These are phyloP conservation scores for Kwoniella sp. DNA, from an alignment of 768 basidiomycete genomes.

Conservation along the genomic window DNA sequence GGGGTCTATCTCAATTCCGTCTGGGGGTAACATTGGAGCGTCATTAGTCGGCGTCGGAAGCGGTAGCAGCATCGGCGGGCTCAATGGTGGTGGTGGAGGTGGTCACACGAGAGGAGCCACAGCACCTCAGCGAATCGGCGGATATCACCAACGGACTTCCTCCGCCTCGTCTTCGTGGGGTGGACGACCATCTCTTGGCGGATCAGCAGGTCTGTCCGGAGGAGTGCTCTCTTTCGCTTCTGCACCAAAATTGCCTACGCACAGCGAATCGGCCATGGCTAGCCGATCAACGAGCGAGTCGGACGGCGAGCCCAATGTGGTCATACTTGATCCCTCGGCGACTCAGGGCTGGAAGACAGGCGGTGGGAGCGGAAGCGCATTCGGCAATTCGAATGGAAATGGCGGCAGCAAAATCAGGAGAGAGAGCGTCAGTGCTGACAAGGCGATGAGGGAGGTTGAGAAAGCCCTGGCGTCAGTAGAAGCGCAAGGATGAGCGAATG, in stretches of 20 bases:
- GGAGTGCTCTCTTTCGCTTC: conserved; percentile 37
- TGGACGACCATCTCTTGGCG: conserved; percentile 8
- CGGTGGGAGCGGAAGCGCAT: conserved; percentile 1
- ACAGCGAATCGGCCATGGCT: conserved; percentile 33
- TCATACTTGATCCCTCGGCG: conserved; percentile 35
- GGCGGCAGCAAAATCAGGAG: conserved; percentile 28
- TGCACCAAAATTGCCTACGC: conserved; percentile 34
- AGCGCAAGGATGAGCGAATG: conserved; percentile 21
- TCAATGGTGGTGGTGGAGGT: conserved; percentile 2
- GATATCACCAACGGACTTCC: conserved; percentile 25
- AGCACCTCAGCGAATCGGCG: conserved; percentile 23
- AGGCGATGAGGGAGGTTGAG: conserved; percentile 52
- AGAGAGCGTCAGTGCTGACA: conserved; percentile 53
- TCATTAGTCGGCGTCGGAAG: conserved; percentile 5
- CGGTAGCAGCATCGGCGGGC: neutral
- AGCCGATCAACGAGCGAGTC: conserved; percentile 24
- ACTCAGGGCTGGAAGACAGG: conserved; percentile 11
- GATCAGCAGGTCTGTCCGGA: conserved; percentile 1
- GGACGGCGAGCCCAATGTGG: conserved; percentile 30
- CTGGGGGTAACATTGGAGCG: conserved; percentile 5
- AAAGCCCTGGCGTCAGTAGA: conserved; percentile 47
- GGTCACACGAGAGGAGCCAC: conserved; percentile 23
- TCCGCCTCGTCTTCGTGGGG: conserved; percentile 37
- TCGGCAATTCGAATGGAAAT: conserved; percentile 1
- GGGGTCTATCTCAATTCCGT: conserved; percentile 18